Evolutionary conservation across 2,329 filamentous ascomycete species (phyloP).

Genomic region (Metarhizium guizhouense): DNA sequence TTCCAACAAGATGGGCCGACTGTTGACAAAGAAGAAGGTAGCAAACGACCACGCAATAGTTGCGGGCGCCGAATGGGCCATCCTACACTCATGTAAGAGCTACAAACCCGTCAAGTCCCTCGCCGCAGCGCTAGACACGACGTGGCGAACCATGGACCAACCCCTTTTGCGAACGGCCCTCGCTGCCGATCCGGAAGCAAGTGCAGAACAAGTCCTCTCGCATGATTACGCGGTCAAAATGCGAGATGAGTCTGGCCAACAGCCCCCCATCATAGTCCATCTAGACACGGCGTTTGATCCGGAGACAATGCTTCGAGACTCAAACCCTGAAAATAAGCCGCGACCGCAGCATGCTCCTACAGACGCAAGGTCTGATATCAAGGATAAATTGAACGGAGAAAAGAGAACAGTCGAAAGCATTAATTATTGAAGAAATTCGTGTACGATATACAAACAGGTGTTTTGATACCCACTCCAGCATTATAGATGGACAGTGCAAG

Average conservation of each 20-base stretch:
- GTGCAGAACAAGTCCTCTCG: not conserved
- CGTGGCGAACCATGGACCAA: constrained; percentile 18
- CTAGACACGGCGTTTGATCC: constrained; percentile 5
- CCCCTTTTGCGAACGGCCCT: not conserved
- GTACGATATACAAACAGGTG: not conserved
- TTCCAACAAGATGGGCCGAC: constrained; percentile 15
- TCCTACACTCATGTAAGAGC: constrained; percentile 18
- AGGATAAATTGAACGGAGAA: not conserved
- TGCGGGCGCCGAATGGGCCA: constrained; percentile 19
- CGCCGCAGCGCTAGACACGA: constrained; percentile 14
- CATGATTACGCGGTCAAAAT: constrained; percentile 8
- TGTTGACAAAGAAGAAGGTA: constrained; percentile 13
- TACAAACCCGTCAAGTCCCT: constrained; percentile 21
- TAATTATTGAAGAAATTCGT: not conserved
- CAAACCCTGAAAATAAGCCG: not conserved
- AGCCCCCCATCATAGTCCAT: not conserved
- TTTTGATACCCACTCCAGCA: not conserved
- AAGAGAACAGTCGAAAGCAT: not conserved
- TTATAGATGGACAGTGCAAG: not conserved
- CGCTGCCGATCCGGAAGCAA: not conserved
- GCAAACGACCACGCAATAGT: constrained; percentile 9
- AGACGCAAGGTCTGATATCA: not conserved
- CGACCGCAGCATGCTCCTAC: too few species aligned
- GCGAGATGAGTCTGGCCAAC: not conserved
- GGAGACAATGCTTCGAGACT: constrained; percentile 1